phyloP scores from a whole-genome alignment of 148 eudicot species.

The Euryodendron excelsum region DNA sequence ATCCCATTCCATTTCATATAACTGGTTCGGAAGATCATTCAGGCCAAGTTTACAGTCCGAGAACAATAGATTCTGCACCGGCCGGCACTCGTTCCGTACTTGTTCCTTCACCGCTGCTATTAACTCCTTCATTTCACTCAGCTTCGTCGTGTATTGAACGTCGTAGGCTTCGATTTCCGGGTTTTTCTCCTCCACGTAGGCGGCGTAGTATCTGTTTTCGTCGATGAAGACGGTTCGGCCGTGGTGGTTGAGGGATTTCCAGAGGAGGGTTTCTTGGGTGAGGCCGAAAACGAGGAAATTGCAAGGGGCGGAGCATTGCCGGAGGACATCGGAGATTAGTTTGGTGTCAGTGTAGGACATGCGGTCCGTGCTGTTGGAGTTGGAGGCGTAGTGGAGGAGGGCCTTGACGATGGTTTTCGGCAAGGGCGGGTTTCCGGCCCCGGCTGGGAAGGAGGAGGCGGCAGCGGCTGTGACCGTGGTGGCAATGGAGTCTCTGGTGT shows the following conservation, averaged over 20 bases:
- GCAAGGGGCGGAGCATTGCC: conserved; percentile 58
- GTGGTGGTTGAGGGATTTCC: conserved; percentile 66
- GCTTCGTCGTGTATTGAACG: conserved; percentile 65
- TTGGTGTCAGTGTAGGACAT: conserved; percentile 61
- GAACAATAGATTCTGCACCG: conserved; percentile 68
- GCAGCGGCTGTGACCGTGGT: conserved; percentile 30
- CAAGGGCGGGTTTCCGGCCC: conserved; percentile 19
- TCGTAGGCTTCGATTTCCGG: conserved; percentile 76
- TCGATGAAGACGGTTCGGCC: conserved; percentile 77
- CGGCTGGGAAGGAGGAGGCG: conserved; percentile 17
- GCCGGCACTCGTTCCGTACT: conserved; percentile 58
- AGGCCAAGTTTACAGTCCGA: conserved; percentile 71
- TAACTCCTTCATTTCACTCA: conserved; percentile 47
- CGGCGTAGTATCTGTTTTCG: conserved; percentile 74
- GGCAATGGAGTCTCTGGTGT: conserved; percentile 47
- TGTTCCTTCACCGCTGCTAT: conserved; percentile 46
- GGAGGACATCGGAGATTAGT: conserved; percentile 48
- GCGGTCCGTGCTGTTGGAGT: conserved; percentile 53
- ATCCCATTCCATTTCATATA: conserved; percentile 76
- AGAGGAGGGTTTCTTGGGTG: conserved; percentile 69
- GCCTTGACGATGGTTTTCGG: conserved; percentile 50
- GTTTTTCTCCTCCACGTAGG: conserved; percentile 64
- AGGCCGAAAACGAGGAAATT: conserved; percentile 73
- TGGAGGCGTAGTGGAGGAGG: conserved; percentile 69
- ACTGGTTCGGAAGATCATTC: conserved; percentile 72